phyloP scores from a whole-genome alignment of 495 filamentous ascomycete species.

The Neurospora sp. region DNA sequence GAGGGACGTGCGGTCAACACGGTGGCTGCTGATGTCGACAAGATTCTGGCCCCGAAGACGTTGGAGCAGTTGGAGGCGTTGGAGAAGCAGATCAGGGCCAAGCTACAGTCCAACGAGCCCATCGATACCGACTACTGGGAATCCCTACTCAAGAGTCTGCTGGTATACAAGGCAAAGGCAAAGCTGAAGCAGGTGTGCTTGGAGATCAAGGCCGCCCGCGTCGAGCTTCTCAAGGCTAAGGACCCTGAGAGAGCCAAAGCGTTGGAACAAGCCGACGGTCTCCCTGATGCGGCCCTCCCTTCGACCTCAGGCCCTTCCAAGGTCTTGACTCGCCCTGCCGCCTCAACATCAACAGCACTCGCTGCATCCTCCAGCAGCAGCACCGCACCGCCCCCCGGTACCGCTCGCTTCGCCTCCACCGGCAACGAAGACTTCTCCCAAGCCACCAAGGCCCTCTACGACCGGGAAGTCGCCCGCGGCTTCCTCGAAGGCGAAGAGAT shows the following conservation, averaged over 20 bases:
- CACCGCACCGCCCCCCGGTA: conserved; percentile 45
- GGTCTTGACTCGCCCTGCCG: conserved; percentile 14
- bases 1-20: conserved; percentile 69
- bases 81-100: conserved; percentile 73
- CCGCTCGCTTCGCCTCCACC: conserved; percentile 63
- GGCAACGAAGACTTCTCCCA: conserved; percentile 82
- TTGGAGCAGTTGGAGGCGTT: conserved; percentile 74
- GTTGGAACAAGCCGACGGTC: conserved; percentile 24
- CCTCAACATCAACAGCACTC: conserved; percentile 17
- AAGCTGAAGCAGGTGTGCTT: conserved; percentile 74
- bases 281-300: conserved; percentile 8
- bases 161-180: conserved; percentile 85
- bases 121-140: conserved; percentile 99
- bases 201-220: conserved; percentile 62
- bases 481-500: conserved; percentile 93
- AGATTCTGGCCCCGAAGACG: conserved; percentile 74
- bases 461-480: conserved; percentile 85
- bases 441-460: conserved; percentile 83
- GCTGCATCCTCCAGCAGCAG: conserved; percentile 7
- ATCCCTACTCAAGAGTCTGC: conserved; percentile 71
- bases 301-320: conserved; percentile 10
- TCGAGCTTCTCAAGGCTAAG: conserved; percentile 55
- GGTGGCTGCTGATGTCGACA: conserved; percentile 81
- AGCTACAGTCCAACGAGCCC: conserved; percentile 77
- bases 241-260: conserved; percentile 60